Percentiles rank a stretch among this genome's conserved stretches.
These are phyloP conservation scores for Claviceps sorghi DNA, from an alignment of 2,329 filamentous ascomycete species.

Conservation along the genomic window DNA sequence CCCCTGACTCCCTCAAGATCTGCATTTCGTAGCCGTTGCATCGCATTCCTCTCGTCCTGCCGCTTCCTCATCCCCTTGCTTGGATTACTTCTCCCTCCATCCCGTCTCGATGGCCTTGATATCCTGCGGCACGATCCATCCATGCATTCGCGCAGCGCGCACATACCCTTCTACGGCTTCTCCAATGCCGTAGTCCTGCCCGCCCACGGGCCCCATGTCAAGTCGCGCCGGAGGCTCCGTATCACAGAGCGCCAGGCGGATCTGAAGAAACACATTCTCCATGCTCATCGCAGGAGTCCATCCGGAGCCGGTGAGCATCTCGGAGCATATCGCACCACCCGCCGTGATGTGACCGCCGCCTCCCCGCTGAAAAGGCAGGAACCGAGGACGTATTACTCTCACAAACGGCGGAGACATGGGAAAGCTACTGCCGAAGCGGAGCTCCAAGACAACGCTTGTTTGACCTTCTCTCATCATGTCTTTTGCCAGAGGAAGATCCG, in stretches of 20 bases:
- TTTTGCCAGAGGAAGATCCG: slow-evolving; percentile 49
- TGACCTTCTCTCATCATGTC: slow-evolving; percentile 54
- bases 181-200: slow-evolving; percentile 44
- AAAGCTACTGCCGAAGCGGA: slow-evolving; percentile 64
- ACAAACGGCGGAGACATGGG: slow-evolving; percentile 74
- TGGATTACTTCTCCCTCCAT: not conserved
- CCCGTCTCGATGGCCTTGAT: slow-evolving; percentile 30
- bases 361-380: slow-evolving; percentile 54
- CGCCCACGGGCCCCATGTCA: slow-evolving; percentile 12
- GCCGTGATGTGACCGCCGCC: slow-evolving; percentile 77
- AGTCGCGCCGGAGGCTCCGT: slow-evolving; percentile 64
- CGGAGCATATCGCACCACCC: slow-evolving; percentile 74
- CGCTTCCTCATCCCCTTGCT: not conserved
- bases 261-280: slow-evolving; percentile 67
- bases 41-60: too few relatives aligned
- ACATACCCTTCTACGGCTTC: slow-evolving; percentile 64
- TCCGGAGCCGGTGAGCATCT: slow-evolving; percentile 67
- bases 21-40: too few relatives aligned
- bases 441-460: slow-evolving; percentile 61
- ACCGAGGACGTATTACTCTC: slow-evolving; percentile 66
- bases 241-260: slow-evolving; percentile 60
- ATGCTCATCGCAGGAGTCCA: slow-evolving; percentile 63
- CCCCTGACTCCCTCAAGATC: too few relatives aligned
- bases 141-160: slow-evolving; percentile 50
- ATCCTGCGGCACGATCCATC: slow-evolving; percentile 56